phyloP scores from a whole-genome alignment of 2,329 filamentous ascomycete species.

The Diaporthe capsici region DNA sequence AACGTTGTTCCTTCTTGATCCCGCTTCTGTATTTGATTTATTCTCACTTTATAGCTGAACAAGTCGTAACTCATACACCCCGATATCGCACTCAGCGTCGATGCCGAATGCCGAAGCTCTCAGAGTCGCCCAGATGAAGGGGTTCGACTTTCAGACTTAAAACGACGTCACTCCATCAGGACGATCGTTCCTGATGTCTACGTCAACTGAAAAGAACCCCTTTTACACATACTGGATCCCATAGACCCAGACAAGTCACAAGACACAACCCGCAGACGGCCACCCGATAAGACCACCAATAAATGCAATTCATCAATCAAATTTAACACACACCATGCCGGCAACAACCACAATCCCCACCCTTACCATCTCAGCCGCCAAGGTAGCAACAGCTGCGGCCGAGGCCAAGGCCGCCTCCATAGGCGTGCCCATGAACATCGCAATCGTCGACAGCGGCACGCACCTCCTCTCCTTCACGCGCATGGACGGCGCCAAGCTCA shows the following conservation, averaged over 20 bases:
- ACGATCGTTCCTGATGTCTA: not conserved
- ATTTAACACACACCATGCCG: not conserved
- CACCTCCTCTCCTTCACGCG: conserved; percentile 34
- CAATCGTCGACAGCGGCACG: conserved; percentile 28
- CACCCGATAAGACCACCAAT: not conserved
- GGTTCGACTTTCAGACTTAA: not conserved
- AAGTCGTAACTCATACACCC: not conserved
- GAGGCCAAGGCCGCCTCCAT: conserved; percentile 33
- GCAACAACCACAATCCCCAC: conserved; percentile 28
- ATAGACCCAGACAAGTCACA: not conserved
- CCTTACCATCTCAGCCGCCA: conserved; percentile 33
- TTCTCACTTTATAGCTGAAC: not conserved
- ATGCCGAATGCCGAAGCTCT: conserved; percentile 28
- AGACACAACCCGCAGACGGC: not conserved
- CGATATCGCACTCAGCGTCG: not conserved
- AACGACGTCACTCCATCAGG: conserved; percentile 22
- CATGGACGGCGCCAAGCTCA: conserved; percentile 37
- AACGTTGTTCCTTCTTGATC: too few relatives aligned
- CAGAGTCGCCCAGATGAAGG: not conserved
- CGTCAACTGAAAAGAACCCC: not conserved
- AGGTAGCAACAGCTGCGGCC: conserved; percentile 22
- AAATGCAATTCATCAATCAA: not conserved
- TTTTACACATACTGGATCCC: not conserved
- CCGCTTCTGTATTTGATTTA: too few relatives aligned
- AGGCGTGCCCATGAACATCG: conserved; percentile 38